Conservation (phyloP, 2,329 filamentous ascomycete genomes). For the Nemania diffusa region DNA sequence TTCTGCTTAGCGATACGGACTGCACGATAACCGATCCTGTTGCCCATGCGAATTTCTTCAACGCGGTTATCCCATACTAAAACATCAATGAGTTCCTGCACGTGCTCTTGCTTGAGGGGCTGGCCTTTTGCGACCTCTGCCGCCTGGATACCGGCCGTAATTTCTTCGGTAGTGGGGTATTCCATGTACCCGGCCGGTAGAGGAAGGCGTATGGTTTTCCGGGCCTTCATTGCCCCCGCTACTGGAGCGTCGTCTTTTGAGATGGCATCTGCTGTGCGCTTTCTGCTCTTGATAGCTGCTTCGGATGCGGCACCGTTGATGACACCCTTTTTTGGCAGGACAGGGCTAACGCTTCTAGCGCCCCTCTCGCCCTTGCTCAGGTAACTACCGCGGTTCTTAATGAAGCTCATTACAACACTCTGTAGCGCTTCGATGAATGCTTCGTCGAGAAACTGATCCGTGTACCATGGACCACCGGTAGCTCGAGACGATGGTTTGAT, state of each 20-base stretch:
- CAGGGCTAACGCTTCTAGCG: slow-evolving; percentile 51
- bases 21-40: slow-evolving; percentile 64
- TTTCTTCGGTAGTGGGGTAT: slow-evolving; percentile 83
- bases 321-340: slow-evolving; percentile 66
- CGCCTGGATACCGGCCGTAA: slow-evolving; percentile 78
- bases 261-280: slow-evolving; percentile 62
- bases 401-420: slow-evolving; percentile 51
- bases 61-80: slow-evolving; percentile 88
- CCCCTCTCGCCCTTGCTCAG: slow-evolving; percentile 49
- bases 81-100: slow-evolving; percentile 87
- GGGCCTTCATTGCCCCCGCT: slow-evolving; percentile 46
- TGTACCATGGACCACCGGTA: slow-evolving; percentile 94
- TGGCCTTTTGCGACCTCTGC: slow-evolving; percentile 78
- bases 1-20: slow-evolving; percentile 59
- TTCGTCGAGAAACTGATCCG: slow-evolving; percentile 87
- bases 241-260: slow-evolving; percentile 51
- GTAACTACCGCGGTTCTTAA: slow-evolving; percentile 49
- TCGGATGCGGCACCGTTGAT: slow-evolving; percentile 60
- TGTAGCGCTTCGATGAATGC: slow-evolving; percentile 85
- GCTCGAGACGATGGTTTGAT: slow-evolving; percentile 88
- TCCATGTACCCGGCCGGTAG: slow-evolving; percentile 74
- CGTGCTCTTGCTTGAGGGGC: slow-evolving; percentile 76
- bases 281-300: slow-evolving; percentile 57
- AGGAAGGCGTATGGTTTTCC: slow-evolving; percentile 57
- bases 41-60: slow-evolving; percentile 68